Percentiles rank a stretch among this genome's conserved stretches.
Conservation (phyloP, 2,329 filamentous ascomycete species). For the Atkinsonella hypoxylon region DNA sequence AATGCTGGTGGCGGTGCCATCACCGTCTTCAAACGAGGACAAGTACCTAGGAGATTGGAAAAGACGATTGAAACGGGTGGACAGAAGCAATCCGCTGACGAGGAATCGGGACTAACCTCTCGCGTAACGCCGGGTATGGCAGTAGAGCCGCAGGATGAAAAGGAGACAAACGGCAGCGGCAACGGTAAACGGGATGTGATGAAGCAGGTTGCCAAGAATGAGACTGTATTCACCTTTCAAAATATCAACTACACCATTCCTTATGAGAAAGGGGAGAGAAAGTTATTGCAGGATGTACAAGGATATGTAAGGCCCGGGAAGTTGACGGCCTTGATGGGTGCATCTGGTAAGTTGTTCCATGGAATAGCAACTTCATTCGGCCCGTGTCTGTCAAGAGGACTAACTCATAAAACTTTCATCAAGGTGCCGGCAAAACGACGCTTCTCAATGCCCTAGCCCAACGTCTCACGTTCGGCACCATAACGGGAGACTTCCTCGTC, state of each 20-base stretch:
- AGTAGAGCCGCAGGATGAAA: conserved; percentile 6
- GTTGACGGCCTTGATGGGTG: conserved; percentile 65
- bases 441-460: conserved; percentile 62
- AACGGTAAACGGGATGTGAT: conserved; percentile 16
- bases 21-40: conserved; percentile 50
- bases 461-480: conserved; percentile 63
- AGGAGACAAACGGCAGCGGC: conserved; percentile 18
- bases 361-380: background rate
- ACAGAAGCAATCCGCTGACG: conserved; percentile 36
- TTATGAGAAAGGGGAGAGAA: conserved; percentile 50
- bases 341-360: conserved; percentile 23
- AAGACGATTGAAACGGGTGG: conserved; percentile 42
- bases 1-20: conserved; percentile 47
- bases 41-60: conserved; percentile 47
- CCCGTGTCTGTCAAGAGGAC: background rate
- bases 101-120: conserved; percentile 26
- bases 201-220: conserved; percentile 46
- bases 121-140: conserved; percentile 52
- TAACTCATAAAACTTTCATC: conserved; percentile 2
- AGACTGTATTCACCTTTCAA: conserved; percentile 43
- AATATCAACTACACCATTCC: conserved; percentile 38
- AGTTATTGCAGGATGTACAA: conserved; percentile 63
- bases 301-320: conserved; percentile 80
- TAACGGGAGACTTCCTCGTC: conserved; percentile 68
- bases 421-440: conserved; percentile 56